Percentiles rank a stretch among this genome's conserved stretches.
These are phyloP conservation scores for Davidsoniella eucalypti DNA, from an alignment of 2,329 filamentous ascomycete species.

Conservation along the genomic window DNA sequence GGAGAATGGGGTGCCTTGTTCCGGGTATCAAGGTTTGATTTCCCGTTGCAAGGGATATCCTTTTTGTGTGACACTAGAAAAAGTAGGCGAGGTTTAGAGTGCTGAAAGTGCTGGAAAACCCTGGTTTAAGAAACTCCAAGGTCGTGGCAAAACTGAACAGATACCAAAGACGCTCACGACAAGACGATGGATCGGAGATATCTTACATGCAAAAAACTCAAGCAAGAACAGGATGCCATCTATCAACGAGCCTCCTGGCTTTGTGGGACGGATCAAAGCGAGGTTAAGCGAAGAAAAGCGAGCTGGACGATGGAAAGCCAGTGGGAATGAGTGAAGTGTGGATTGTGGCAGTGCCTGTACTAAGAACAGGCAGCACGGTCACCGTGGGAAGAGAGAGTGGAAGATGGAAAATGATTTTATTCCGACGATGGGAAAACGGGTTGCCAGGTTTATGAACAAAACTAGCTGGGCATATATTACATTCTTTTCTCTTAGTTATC, in stretches of 20 bases:
- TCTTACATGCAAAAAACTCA: not conserved
- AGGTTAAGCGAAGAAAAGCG: constrained; percentile 5
- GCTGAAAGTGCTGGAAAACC: too few relatives aligned
- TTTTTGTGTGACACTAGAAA: too few relatives aligned
- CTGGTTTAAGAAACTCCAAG: too few relatives aligned
- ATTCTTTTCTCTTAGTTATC: too few relatives aligned
- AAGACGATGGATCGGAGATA: not conserved
- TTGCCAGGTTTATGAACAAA: too few relatives aligned
- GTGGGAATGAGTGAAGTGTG: not conserved
- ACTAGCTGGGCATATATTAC: too few relatives aligned
- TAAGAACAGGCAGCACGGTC: not conserved
- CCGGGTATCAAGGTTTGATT: too few relatives aligned
- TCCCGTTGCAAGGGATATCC: too few relatives aligned
- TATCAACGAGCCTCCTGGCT: too few relatives aligned
- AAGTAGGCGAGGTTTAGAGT: not conserved
- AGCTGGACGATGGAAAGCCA: not conserved
- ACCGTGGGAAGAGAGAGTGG: constrained; percentile 4
- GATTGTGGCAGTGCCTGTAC: not conserved
- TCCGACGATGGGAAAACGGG: not conserved
- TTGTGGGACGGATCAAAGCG: constrained; percentile 1
- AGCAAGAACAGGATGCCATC: not conserved
- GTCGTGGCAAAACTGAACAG: not conserved
- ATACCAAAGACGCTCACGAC: not conserved
- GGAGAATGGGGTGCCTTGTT: too few relatives aligned
- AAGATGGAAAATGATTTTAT: not conserved